Evolutionary conservation across 2,329 filamentous ascomycete species (phyloP).

Genomic region (Alternaria alternata): DNA sequence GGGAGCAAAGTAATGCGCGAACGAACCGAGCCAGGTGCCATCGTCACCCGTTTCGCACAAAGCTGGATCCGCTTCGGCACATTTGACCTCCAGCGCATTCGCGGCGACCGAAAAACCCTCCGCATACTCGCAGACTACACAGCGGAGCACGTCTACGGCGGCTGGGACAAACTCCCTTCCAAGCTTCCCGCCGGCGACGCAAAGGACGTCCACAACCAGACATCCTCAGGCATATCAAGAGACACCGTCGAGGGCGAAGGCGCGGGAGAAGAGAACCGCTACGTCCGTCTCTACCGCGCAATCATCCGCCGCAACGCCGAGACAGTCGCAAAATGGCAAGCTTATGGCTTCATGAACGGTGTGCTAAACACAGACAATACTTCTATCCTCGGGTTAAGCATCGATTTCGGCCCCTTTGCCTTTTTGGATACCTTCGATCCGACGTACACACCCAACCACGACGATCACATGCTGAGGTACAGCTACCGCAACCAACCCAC

Average conservation of each 20-base stretch:
- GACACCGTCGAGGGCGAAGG: conserved; percentile 71
- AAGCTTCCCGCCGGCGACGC: conserved; percentile 59
- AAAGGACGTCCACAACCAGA: conserved; percentile 57
- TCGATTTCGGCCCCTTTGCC: conserved; percentile 96
- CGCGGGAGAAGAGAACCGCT: conserved; percentile 81
- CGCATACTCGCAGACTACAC: conserved; percentile 81
- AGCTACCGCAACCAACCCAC: conserved; percentile 93
- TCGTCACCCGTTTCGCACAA: conserved; percentile 90
- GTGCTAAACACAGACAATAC: conserved; percentile 99
- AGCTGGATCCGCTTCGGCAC: conserved; percentile 94
- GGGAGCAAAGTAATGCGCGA: conserved; percentile 74
- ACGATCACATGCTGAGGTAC: conserved; percentile 87
- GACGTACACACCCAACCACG: conserved; percentile 93
- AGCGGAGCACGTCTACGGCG: conserved; percentile 84
- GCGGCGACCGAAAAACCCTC: conserved; percentile 79
- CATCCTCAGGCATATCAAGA: conserved; percentile 59
- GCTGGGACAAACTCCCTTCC: conserved; percentile 83
- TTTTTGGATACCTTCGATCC: conserved; percentile 98
- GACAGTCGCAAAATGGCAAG: conserved; percentile 94
- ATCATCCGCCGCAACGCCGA: conserved; percentile 84
- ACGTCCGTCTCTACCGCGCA: conserved; percentile 85
- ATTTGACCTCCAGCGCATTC: conserved; percentile 87
- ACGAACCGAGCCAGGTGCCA: conserved; percentile 84
- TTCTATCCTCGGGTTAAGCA: conserved; percentile 83
- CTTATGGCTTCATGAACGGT: conserved; percentile 99